Evolutionary conservation across 768 basidiomycete species (phyloP).

Genomic region (Sistotremastrum niveocremeum): DNA sequence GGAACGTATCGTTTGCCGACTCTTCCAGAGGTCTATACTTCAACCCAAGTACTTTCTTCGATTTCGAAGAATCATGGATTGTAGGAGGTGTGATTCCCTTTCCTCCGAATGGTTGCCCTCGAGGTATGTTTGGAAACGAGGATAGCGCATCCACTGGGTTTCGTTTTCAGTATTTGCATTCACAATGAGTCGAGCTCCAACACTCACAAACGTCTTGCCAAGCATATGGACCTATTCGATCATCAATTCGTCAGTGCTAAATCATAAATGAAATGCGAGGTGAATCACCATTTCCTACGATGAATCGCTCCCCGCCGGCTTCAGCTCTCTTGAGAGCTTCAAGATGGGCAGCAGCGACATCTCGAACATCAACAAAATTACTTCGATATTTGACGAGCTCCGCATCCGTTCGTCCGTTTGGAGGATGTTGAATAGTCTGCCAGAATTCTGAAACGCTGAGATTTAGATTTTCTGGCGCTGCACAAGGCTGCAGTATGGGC

Average conservation of each 20-base stretch:
- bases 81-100: neutral
- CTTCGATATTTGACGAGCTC: neutral
- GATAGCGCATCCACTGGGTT: neutral
- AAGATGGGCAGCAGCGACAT: constrained; percentile 21
- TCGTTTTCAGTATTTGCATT: neutral
- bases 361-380: constrained; percentile 7
- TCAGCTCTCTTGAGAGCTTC: constrained; percentile 15
- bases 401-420: too few relatives aligned
- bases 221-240: neutral
- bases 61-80: constrained; percentile 17
- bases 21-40: constrained; percentile 18
- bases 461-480: too few relatives aligned
- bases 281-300: constrained; percentile 10
- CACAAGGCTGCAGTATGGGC: too few relatives aligned
- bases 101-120: neutral
- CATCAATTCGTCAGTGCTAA: too few relatives aligned
- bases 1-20: constrained; percentile 13
- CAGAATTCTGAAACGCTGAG: too few relatives aligned
- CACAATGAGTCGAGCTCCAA: too few relatives aligned
- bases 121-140: neutral
- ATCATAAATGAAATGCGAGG: too few relatives aligned
- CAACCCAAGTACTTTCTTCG: constrained; percentile 18
- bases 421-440: too few relatives aligned
- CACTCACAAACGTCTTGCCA: neutral
- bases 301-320: constrained; percentile 21